These are phyloP conservation scores for Ilex aquifolium DNA, from an alignment of 257 asterid species.

Conservation along the genomic window DNA sequence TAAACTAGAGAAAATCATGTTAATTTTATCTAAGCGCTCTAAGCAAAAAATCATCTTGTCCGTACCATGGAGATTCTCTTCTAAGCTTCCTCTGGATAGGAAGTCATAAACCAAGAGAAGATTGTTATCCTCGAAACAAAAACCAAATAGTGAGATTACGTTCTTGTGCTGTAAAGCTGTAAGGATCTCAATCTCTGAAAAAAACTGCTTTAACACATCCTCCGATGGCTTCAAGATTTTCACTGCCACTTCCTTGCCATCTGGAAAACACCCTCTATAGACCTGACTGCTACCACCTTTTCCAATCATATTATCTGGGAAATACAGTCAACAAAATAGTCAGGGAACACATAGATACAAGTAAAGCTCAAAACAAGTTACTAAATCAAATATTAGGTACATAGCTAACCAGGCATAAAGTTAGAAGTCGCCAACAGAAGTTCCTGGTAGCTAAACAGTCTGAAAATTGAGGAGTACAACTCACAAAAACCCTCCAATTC, in stretches of 20 bases:
- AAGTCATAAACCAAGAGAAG: slow-evolving; percentile 76
- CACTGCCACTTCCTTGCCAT: slow-evolving; percentile 65
- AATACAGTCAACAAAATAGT: slow-evolving; percentile 7
- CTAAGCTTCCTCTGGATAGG: slow-evolving; percentile 83
- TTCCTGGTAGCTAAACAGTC: slow-evolving; percentile 62
- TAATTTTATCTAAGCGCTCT: slow-evolving; percentile 1
- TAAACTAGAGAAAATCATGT: slow-evolving; percentile 3
- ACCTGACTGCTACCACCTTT: slow-evolving; percentile 91
- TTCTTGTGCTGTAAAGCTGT: slow-evolving; percentile 64
- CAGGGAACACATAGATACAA: background rate
- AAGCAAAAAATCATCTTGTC: slow-evolving; percentile 11
- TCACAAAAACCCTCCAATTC: slow-evolving; percentile 54
- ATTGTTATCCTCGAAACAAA: slow-evolving; percentile 61
- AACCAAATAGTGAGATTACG: slow-evolving; percentile 65
- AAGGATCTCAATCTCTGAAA: slow-evolving; percentile 71
- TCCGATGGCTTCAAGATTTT: slow-evolving; percentile 70
- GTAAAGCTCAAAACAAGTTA: background rate
- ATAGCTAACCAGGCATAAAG: slow-evolving; percentile 51
- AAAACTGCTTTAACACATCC: slow-evolving; percentile 59
- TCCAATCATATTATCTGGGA: slow-evolving; percentile 70
- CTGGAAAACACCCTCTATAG: slow-evolving; percentile 64
- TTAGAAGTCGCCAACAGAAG: slow-evolving; percentile 62
- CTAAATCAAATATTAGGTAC: slow-evolving; percentile 1
- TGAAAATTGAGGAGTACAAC: slow-evolving; percentile 47
- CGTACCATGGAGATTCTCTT: slow-evolving; percentile 84